Base-by-base conservation (phyloP, 805 yeast genomes). In the Candida methanosorbosa region DNA sequence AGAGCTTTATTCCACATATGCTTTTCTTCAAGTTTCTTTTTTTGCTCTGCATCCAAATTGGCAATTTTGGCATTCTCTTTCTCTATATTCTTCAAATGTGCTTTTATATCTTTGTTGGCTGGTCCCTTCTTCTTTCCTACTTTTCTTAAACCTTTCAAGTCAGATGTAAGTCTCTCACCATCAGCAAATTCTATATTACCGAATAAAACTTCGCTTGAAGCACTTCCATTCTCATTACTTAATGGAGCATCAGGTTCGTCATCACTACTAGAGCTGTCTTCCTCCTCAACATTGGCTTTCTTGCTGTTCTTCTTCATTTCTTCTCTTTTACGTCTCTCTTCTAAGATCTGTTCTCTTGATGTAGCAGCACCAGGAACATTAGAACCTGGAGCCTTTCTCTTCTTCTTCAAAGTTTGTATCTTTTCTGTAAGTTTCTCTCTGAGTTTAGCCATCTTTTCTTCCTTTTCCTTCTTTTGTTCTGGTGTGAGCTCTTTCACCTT, bases 341-440 rank as follows among this genome's bases (percentile, higher is more conserved):
- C 84, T 36, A 83, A 54, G 27, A 81, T 67, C 54, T 82, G 88
- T 45, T 86, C 94, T 57, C 97, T 70, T 9, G 90, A 83, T 39
- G 78, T 70, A 13, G 88, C 87, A 0, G 95, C 92, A 18, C 96
- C 95, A 4, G 70, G 65, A 4, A 68, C 76, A 30, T 75, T 79
- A 1, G 88, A 64, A 2, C 97, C 97, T 1, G 94, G 92, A 1
- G 97, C 98, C 49, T 81, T 88, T 54, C 99, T 77, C 58, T 75
- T 81, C 36, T 79, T 87, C 45, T 78, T 76, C 61, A 92, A 50
- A 8, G 60, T 61, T 37, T 64, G 71, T 43, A 92, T 88, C 55
- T 78, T 84, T 14, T 70, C 72, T 20, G 90, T 79, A 29, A 92
- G 70, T 54, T 81, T 81, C n/a, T 78, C 81, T 50, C 88, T 76